Evolutionary conservation across 1,139 yeast genomes (phyloP).

Genomic region (Kluyveromyces sp.): DNA sequence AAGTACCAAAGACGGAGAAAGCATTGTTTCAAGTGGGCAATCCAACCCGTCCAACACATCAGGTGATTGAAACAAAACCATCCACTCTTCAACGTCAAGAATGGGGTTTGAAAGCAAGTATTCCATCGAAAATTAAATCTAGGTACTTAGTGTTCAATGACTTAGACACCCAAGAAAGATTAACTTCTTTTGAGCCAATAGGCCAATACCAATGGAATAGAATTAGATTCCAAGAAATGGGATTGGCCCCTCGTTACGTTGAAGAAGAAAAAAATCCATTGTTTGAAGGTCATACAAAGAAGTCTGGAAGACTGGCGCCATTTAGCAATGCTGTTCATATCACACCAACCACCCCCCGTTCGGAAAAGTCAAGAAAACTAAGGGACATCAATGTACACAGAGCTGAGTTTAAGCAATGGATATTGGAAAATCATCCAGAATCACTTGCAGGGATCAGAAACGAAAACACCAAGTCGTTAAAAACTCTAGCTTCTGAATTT

Average conservation of each 20-base stretch:
- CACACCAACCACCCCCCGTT: conserved; percentile 10
- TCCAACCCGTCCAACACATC: conserved; percentile 41
- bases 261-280: conserved; percentile 29
- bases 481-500: conserved; percentile 34
- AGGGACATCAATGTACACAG: conserved; percentile 14
- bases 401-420: conserved; percentile 35
- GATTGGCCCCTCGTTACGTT: conserved; percentile 31
- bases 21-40: conserved; percentile 16
- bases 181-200: conserved; percentile 44
- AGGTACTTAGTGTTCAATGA: conserved; percentile 43
- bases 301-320: conserved; percentile 14
- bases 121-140: conserved; percentile 44
- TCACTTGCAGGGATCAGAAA: conserved; percentile 22
- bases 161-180: conserved; percentile 44
- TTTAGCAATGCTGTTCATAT: conserved; percentile 17
- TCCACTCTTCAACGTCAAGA: conserved; percentile 49
- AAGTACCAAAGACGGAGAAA: conserved; percentile 19
- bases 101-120: conserved; percentile 55
- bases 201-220: conserved; percentile 43
- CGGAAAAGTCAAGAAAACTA: conserved; percentile 12
- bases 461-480: conserved; percentile 29
- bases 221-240: conserved; percentile 46
- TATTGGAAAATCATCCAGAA: conserved; percentile 35
- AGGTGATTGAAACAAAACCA: conserved; percentile 50
- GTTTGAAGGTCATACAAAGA: conserved; percentile 23